Evolutionary conservation across 495 filamentous ascomycete genomes (phyloP).

Genomic region (Penicillium cinerascens): DNA sequence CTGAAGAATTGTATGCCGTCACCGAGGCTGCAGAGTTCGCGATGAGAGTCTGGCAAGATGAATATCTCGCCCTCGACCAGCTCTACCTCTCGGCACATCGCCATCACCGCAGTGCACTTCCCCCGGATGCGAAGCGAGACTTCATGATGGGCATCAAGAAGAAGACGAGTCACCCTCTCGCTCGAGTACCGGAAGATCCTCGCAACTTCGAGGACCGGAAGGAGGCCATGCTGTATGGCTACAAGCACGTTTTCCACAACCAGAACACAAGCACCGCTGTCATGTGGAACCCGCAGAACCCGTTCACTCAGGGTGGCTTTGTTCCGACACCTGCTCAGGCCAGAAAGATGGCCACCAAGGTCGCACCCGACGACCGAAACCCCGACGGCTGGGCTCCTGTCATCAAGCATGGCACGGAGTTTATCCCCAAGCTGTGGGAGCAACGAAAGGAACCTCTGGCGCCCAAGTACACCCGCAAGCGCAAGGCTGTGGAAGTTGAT

Average conservation of each 20-base stretch:
- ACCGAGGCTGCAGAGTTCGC: conserved; percentile 51
- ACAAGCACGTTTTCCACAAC: conserved; percentile 29
- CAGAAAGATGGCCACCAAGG: conserved; percentile 38
- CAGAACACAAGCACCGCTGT: conserved; percentile 5
- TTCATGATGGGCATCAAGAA: conserved; percentile 17
- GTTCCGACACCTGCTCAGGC: conserved; percentile 40
- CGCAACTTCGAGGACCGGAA: conserved; percentile 40
- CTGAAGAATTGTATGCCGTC: conserved; percentile 51
- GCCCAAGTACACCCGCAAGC: conserved; percentile 47
- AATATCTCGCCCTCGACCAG: conserved; percentile 59
- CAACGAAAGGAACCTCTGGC: conserved; percentile 50
- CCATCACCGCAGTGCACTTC: conserved; percentile 18
- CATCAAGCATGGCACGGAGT: conserved; percentile 31
- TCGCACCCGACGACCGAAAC: conserved; percentile 32
- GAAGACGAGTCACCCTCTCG: conserved; percentile 16
- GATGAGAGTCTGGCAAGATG: conserved; percentile 59
- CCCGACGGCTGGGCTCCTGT: conserved; percentile 39
- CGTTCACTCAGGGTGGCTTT: conserved; percentile 45
- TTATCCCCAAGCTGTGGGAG: conserved; percentile 42
- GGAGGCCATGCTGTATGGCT: conserved; percentile 42
- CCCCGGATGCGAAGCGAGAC: conserved; percentile 16
- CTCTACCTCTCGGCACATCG: conserved; percentile 49
- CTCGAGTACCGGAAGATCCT: conserved; percentile 14
- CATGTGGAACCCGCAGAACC: conserved; percentile 33
- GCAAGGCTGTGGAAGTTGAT: conserved; percentile 42